Evolutionary conservation across 2,329 filamentous ascomycete species (phyloP).

Genomic region (Microsporum canis): DNA sequence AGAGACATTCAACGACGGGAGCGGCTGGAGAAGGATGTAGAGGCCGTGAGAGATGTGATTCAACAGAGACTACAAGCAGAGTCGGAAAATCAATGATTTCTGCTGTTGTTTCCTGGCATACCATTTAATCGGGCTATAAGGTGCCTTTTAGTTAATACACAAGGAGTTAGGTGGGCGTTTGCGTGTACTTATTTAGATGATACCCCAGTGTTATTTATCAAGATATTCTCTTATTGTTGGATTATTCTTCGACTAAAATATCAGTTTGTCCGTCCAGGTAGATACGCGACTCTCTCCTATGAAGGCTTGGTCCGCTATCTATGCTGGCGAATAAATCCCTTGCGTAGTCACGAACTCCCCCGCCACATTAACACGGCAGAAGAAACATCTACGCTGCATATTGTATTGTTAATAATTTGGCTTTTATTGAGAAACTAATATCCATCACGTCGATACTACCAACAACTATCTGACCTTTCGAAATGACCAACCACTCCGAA

Average conservation of each 20-base stretch:
- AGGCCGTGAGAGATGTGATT: constrained; percentile 37
- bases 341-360: background rate
- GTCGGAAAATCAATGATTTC: constrained; percentile 13
- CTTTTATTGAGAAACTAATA: background rate
- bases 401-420: too few species aligned
- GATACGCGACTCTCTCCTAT: too few species aligned
- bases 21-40: constrained; percentile 38
- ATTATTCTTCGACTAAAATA: too few species aligned
- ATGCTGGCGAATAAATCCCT: background rate
- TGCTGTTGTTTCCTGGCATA: background rate
- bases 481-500: background rate
- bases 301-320: background rate
- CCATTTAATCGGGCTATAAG: background rate
- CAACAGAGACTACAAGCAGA: constrained; percentile 20
- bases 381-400: too few species aligned
- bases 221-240: too few species aligned
- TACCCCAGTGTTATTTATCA: background rate
- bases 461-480: background rate
- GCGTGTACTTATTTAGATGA: background rate
- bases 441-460: background rate
- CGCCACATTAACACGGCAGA: background rate
- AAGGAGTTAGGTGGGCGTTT: background rate
- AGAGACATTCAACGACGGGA: constrained; percentile 31
- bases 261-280: too few species aligned
- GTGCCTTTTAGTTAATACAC: background rate